Percentiles rank a stretch among this genome's conserved stretches.
phyloP scores from a whole-genome alignment of 2,329 filamentous ascomycete species.

The Colletotrichum sp. region DNA sequence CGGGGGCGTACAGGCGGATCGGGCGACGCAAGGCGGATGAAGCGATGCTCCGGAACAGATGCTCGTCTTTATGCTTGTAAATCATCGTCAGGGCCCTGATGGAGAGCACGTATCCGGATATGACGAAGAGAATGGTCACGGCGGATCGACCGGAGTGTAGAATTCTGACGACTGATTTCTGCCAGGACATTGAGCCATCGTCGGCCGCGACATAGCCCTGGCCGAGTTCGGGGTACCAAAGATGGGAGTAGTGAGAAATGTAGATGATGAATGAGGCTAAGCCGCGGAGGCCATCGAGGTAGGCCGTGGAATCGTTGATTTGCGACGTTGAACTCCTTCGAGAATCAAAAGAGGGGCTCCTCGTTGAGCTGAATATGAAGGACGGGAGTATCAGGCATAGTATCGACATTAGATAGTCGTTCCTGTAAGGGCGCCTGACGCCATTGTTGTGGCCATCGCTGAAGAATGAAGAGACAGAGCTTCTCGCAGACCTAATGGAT shows the following conservation, averaged over 20 bases:
- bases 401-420: neutral
- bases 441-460: neutral
- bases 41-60: slow-evolving; percentile 48
- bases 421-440: neutral
- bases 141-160: slow-evolving; percentile 60
- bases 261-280: slow-evolving; percentile 60
- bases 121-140: slow-evolving; percentile 66
- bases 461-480: neutral
- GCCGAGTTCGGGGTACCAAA: slow-evolving; percentile 6
- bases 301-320: slow-evolving; percentile 52
- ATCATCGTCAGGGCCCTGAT: slow-evolving; percentile 54
- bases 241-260: slow-evolving; percentile 53
- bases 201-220: slow-evolving; percentile 47
- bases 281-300: slow-evolving; percentile 63
- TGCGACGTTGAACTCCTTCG: neutral
- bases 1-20: slow-evolving; percentile 56
- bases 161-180: slow-evolving; percentile 58
- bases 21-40: slow-evolving; percentile 57
- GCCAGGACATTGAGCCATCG: slow-evolving; percentile 43
- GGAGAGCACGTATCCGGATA: slow-evolving; percentile 66
- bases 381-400: neutral
- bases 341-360: neutral
- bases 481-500: neutral
- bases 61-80: slow-evolving; percentile 36
- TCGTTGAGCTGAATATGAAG: neutral